Percentiles rank a stretch among this genome's conserved stretches.
These are phyloP conservation scores for Geotrichum aggregatum DNA, from an alignment of 1,139 yeast genomes.

Conservation along the genomic window DNA sequence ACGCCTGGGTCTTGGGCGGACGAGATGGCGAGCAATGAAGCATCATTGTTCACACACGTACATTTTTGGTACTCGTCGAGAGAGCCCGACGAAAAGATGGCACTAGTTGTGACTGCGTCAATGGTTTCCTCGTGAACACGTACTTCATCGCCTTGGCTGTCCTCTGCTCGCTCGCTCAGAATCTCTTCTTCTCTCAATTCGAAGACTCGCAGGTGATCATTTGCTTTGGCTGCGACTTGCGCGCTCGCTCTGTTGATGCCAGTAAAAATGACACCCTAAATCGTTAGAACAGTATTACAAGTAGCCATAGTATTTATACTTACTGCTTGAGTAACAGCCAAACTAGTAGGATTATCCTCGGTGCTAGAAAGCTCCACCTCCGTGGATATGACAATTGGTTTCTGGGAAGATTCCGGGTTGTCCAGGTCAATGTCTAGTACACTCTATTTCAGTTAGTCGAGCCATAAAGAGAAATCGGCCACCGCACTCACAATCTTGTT, in stretches of 20 bases:
- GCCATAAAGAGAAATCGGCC: too few relatives aligned
- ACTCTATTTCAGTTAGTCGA: slow-evolving; percentile 19
- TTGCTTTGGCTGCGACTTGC: slow-evolving; percentile 56
- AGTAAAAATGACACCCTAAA: slow-evolving; percentile 48
- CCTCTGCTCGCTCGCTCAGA: slow-evolving; percentile 37
- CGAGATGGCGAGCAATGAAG: slow-evolving; percentile 27
- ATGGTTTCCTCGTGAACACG: slow-evolving; percentile 29
- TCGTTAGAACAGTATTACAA: slow-evolving; percentile 22
- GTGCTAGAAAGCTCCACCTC: slow-evolving; percentile 28
- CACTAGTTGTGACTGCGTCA: slow-evolving; percentile 13
- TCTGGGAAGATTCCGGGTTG: slow-evolving; percentile 3
- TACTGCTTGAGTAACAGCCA: slow-evolving; percentile 28
- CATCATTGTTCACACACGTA: slow-evolving; percentile 24
- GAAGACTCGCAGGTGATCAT: slow-evolving; percentile 70
- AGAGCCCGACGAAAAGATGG: slow-evolving; percentile 22
- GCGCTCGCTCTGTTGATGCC: slow-evolving; percentile 70
- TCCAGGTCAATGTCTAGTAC: slow-evolving; percentile 24
- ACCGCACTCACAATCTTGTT: slow-evolving; percentile 52
- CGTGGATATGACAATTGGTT: slow-evolving; percentile 21
- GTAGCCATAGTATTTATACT: slow-evolving; percentile 3
- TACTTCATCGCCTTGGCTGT: slow-evolving; percentile 36
- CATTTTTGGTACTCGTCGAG: slow-evolving; percentile 33
- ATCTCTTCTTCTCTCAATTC: slow-evolving; percentile 38
- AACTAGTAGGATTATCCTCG: slow-evolving; percentile 38
- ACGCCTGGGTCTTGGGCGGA: slow-evolving; percentile 9